A percentile compares a stretch with the other conserved stretches of the same genome.
Conservation (phyloP, 2,329 filamentous ascomycete genomes). For the Beauveria brongniartii region DNA sequence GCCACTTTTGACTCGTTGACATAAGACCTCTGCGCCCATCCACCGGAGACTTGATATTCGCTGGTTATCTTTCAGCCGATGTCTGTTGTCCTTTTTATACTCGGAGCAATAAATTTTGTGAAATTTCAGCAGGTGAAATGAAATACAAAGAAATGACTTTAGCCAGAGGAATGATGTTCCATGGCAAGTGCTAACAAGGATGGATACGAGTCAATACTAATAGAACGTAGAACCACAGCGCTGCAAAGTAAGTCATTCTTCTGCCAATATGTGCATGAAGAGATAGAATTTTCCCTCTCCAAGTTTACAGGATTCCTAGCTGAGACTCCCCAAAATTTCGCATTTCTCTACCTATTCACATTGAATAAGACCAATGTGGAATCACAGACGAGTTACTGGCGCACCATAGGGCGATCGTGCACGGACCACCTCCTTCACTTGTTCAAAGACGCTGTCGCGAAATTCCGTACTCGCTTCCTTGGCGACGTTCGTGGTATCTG, state of each 20-base stretch:
- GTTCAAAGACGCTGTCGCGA: conserved; percentile 7
- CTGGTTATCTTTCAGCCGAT: too few relatives aligned
- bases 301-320: too few relatives aligned
- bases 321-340: too few relatives aligned
- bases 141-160: neutral
- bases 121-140: neutral
- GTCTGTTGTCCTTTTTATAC: neutral
- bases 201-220: neutral
- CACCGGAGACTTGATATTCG: neutral
- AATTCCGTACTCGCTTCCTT: conserved; percentile 8
- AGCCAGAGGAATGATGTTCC: neutral
- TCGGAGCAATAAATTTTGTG: neutral
- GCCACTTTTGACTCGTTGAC: neutral
- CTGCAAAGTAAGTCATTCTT: too few relatives aligned
- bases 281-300: too few relatives aligned
- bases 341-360: neutral
- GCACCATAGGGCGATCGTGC: neutral
- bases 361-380: neutral
- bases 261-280: too few relatives aligned
- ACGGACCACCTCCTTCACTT: conserved; percentile 10
- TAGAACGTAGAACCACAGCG: too few relatives aligned
- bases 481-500: conserved; percentile 5
- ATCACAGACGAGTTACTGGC: neutral
- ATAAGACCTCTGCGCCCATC: neutral
- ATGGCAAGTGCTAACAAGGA: neutral